phyloP scores from a whole-genome alignment of 495 filamentous ascomycete genomes.

The Penicillium egyptiacum region DNA sequence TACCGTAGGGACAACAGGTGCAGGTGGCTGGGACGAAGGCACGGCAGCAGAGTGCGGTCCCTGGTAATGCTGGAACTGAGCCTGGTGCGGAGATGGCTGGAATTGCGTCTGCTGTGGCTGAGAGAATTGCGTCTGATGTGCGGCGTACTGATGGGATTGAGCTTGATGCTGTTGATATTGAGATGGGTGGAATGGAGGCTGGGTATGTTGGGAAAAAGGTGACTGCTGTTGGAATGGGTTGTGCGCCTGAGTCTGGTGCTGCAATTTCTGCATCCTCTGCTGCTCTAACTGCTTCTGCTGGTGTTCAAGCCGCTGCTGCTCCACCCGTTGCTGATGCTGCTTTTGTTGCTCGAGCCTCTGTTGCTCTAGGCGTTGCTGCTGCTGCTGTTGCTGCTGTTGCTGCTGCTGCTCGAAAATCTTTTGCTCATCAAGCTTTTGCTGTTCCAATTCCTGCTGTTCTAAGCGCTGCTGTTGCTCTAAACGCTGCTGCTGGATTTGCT shows the following conservation, averaged over 20 bases:
- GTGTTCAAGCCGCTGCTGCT: slow-evolving; percentile 22
- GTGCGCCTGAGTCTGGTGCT: slow-evolving; percentile 29
- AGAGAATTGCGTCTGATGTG: slow-evolving; percentile 15
- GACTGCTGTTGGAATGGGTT: slow-evolving; percentile 23
- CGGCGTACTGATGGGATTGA: slow-evolving; percentile 14
- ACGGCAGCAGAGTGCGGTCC: slow-evolving; percentile 15
- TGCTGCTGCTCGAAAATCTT: slow-evolving; percentile 26
- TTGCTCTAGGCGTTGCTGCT: slow-evolving; percentile 25
- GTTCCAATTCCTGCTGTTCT: slow-evolving; percentile 18
- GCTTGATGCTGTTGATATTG: slow-evolving; percentile 27
- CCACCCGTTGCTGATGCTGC: slow-evolving; percentile 16
- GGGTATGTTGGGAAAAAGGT: slow-evolving; percentile 16
- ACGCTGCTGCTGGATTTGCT: slow-evolving; percentile 9
- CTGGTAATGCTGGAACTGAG: slow-evolving; percentile 30
- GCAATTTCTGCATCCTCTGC: slow-evolving; percentile 27
- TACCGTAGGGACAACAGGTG: slow-evolving; percentile 1
- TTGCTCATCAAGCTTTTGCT: slow-evolving; percentile 22
- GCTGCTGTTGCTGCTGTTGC: slow-evolving; percentile 9
- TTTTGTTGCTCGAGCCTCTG: slow-evolving; percentile 15
- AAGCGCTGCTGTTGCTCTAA: slow-evolving; percentile 12
- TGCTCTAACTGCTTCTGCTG: slow-evolving; percentile 25
- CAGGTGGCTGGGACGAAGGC: slow-evolving; percentile 8
- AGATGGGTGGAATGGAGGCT: slow-evolving; percentile 24
- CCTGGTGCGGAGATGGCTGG: slow-evolving; percentile 10
- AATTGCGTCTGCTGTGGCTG: slow-evolving; percentile 18